Conservation (phyloP, 2,329 filamentous ascomycete genomes). For the Pseudomassariella vexata region DNA sequence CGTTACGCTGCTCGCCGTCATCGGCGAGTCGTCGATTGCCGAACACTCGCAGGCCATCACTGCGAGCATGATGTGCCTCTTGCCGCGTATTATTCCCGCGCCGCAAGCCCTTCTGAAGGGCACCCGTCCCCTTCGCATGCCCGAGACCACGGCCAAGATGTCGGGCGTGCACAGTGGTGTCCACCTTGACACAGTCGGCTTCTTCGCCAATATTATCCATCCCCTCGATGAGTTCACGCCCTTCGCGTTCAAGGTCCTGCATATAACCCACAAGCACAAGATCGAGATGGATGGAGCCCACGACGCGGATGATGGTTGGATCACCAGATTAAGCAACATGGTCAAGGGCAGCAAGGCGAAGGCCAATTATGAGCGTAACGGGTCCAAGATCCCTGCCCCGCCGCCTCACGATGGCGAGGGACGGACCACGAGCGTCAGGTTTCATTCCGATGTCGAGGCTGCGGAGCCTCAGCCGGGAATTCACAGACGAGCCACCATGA, state of each 20-base stretch:
- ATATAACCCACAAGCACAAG: slow-evolving; percentile 38
- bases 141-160: slow-evolving; percentile 47
- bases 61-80: slow-evolving; percentile 49
- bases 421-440: slow-evolving; percentile 11
- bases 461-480: slow-evolving; percentile 15
- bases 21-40: slow-evolving; percentile 54
- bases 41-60: slow-evolving; percentile 54
- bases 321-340: slow-evolving; percentile 6
- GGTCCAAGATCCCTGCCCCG: slow-evolving; percentile 10
- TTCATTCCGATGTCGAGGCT: slow-evolving; percentile 17
- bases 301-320: slow-evolving; percentile 13
- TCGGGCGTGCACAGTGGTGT: slow-evolving; percentile 54
- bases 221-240: slow-evolving; percentile 43
- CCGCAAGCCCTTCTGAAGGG: slow-evolving; percentile 57
- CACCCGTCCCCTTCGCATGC: slow-evolving; percentile 47
- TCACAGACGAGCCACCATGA: slow-evolving; percentile 27
- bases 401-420: slow-evolving; percentile 8
- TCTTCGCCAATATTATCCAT: slow-evolving; percentile 57
- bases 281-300: no score
- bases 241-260: slow-evolving; percentile 41
- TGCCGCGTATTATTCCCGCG: slow-evolving; percentile 56
- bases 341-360: slow-evolving; percentile 10
- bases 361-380: slow-evolving; percentile 6
- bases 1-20: slow-evolving; percentile 57
- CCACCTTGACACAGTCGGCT: slow-evolving; percentile 48